Evolutionary conservation across 148 eudicot genomes (phyloP).

Genomic region (Salicornia ramosissima): DNA sequence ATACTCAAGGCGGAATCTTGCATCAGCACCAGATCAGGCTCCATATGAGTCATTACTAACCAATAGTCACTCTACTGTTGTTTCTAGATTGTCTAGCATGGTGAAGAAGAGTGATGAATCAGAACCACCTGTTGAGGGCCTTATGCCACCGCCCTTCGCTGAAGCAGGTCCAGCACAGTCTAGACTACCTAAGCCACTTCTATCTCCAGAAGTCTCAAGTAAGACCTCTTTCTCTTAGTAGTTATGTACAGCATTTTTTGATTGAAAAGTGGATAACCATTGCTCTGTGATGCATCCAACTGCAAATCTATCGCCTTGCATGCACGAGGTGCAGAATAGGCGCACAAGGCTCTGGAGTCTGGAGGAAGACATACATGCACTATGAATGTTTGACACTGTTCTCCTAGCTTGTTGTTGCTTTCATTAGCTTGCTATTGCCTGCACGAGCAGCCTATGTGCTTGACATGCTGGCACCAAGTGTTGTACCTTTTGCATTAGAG

Average conservation of each 20-base stretch:
- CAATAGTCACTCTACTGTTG: slow-evolving; percentile 45
- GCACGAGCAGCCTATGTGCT: too few species aligned
- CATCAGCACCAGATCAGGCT: slow-evolving; percentile 37
- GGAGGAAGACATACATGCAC: neutral
- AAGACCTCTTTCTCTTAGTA: slow-evolving; percentile 24
- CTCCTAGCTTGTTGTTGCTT: neutral
- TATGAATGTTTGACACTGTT: neutral
- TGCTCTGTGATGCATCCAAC: neutral
- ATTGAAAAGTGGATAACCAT: neutral
- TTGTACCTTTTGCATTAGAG: too few species aligned
- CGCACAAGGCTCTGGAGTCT: neutral
- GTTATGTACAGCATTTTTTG: neutral
- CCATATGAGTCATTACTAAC: slow-evolving; percentile 37
- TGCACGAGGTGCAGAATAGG: neutral
- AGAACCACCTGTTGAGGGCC: slow-evolving; percentile 33
- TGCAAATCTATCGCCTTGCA: neutral
- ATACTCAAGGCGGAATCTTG: slow-evolving; percentile 27
- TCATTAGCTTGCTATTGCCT: too few species aligned
- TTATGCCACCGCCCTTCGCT: slow-evolving; percentile 36
- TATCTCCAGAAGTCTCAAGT: slow-evolving; percentile 69
- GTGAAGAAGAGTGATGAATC: slow-evolving; percentile 34
- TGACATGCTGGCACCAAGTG: too few species aligned
- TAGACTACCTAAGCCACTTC: slow-evolving; percentile 67
- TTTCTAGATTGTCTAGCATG: slow-evolving; percentile 38
- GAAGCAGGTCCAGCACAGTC: slow-evolving; percentile 57